phyloP scores from a whole-genome alignment of 116 monocot species.

The Papilionanthe hybrid region DNA sequence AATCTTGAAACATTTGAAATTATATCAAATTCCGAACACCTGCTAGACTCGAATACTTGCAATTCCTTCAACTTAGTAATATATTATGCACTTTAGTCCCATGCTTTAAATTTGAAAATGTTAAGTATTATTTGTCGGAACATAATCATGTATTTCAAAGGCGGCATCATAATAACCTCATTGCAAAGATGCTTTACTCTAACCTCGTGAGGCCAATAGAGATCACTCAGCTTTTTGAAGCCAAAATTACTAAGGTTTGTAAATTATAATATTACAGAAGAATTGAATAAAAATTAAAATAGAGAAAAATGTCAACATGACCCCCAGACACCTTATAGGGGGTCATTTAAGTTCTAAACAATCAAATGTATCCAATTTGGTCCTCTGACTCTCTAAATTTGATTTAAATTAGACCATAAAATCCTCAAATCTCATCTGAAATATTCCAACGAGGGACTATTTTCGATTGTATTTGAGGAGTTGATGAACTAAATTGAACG shows the following conservation, averaged over 20 bases:
- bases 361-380: too few species aligned
- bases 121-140: background rate
- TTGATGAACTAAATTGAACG: too few species aligned
- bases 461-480: too few species aligned
- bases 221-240: background rate
- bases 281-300: background rate
- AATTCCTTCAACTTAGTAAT: background rate
- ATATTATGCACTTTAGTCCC: background rate
- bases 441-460: too few species aligned
- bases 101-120: background rate
- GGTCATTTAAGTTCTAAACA: too few species aligned
- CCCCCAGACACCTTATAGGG: too few species aligned
- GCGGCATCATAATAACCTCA: background rate
- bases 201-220: background rate
- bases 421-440: too few species aligned
- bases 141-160: background rate
- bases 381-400: too few species aligned
- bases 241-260: background rate
- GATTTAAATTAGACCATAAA: too few species aligned
- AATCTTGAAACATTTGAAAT: slow-evolving; percentile 1
- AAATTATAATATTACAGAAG: background rate
- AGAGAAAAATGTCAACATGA: too few species aligned
- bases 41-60: background rate
- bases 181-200: background rate
- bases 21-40: background rate